A percentile compares a stretch with the other conserved stretches of the same genome.
Evolutionary conservation across 1,284 basidiomycete species (phyloP).

Genomic region (Athelia psychrophila): DNA sequence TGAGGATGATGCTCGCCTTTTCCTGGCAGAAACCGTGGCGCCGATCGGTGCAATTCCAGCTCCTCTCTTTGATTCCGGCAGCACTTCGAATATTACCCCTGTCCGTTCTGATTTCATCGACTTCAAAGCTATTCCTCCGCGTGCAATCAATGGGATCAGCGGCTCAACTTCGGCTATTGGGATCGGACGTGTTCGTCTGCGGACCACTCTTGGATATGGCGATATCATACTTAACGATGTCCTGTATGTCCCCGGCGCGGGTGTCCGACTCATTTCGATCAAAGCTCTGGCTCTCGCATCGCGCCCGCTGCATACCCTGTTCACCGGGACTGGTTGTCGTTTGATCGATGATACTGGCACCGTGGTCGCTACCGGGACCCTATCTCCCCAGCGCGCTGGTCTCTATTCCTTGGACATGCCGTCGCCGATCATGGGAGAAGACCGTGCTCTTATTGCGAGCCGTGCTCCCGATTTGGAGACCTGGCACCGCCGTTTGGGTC

Average conservation of each 20-base stretch:
- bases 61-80: slow-evolving; percentile 31
- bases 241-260: slow-evolving; percentile 20
- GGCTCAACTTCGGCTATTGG: slow-evolving; percentile 28
- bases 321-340: background rate
- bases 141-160: slow-evolving; percentile 25
- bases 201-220: slow-evolving; percentile 13
- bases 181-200: slow-evolving; percentile 25
- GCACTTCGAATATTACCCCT: slow-evolving; percentile 25
- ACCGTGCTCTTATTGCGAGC: slow-evolving; percentile 2
- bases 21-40: too few species aligned
- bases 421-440: background rate
- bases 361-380: background rate
- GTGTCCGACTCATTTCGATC: slow-evolving; percentile 24
- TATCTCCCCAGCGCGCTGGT: background rate
- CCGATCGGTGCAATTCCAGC: too few species aligned
- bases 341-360: background rate
- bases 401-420: background rate
- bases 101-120: slow-evolving; percentile 22
- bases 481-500: slow-evolving; percentile 29
- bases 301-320: background rate
- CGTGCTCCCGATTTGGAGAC: slow-evolving; percentile 19
- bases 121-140: slow-evolving; percentile 20
- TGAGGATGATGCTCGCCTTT: too few species aligned
- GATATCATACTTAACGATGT: slow-evolving; percentile 17
- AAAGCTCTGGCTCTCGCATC: slow-evolving; percentile 6